Conservation (phyloP, 306 rosid genomes). For the Sicyos edulis region DNA sequence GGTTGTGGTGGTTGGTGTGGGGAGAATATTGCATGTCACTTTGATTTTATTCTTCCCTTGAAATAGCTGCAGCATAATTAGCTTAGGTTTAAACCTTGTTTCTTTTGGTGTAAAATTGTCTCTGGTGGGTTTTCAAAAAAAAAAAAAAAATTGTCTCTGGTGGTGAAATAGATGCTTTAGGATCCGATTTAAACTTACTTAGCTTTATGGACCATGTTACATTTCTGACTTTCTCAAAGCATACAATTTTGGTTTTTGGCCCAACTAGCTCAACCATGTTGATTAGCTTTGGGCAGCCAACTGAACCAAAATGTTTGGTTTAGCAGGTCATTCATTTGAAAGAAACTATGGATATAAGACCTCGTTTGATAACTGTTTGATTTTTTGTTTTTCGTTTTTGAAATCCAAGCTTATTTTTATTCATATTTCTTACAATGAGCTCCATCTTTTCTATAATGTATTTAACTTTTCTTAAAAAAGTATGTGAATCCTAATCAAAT, state of each 20-base stretch:
- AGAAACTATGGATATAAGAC: too few species aligned
- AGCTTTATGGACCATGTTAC: not conserved
- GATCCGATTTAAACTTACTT: not conserved
- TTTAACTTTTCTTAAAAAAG: too few species aligned
- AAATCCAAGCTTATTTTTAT: too few species aligned
- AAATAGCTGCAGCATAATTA: conserved; percentile 3
- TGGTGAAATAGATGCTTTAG: conserved; percentile 18
- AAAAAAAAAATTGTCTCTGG: not conserved
- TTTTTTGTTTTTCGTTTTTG: too few species aligned
- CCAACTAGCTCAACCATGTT: not conserved
- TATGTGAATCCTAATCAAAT: too few species aligned
- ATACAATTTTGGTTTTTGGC: not conserved
- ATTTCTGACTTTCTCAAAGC: not conserved
- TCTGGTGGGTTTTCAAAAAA: too few species aligned
- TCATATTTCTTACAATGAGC: too few species aligned
- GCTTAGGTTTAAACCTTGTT: not conserved
- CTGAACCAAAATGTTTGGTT: not conserved
- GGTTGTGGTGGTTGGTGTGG: not conserved
- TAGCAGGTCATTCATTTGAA: too few species aligned
- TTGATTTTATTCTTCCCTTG: not conserved
- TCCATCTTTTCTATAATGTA: too few species aligned
- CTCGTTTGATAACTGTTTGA: too few species aligned
- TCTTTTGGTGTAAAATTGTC: conserved; percentile 10
- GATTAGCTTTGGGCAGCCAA: not conserved
- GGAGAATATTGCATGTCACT: not conserved